These are phyloP conservation scores for Immersiella caudata DNA, from an alignment of 495 filamentous ascomycete species.

Conservation along the genomic window DNA sequence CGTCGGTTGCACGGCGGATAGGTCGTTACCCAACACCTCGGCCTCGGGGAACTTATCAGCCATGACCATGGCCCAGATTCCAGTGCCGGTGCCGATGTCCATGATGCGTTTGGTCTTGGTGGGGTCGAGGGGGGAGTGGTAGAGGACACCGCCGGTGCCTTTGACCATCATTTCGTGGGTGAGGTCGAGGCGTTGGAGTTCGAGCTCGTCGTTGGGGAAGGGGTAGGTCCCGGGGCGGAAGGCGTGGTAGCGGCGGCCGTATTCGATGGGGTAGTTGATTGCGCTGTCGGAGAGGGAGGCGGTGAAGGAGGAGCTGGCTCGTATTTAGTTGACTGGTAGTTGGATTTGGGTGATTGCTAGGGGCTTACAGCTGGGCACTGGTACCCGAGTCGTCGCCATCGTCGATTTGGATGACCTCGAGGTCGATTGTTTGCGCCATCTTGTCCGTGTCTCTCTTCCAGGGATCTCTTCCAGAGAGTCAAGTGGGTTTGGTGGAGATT, in stretches of 20 bases:
- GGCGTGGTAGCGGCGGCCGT: conserved; percentile 58
- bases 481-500: not conserved
- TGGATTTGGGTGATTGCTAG: no score
- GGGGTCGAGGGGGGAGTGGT: conserved; percentile 50
- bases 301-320: not conserved
- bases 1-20: conserved; percentile 60
- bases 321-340: no score
- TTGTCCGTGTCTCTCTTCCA: not conserved
- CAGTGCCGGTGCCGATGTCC: conserved; percentile 65
- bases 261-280: conserved; percentile 50
- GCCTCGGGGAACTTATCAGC: conserved; percentile 27
- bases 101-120: conserved; percentile 51
- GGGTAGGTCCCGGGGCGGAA: conserved; percentile 57
- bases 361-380: not conserved
- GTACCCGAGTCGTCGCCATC: not conserved
- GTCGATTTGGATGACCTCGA: not conserved
- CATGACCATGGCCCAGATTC: conserved; percentile 63
- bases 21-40: conserved; percentile 57
- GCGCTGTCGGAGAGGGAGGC: conserved; percentile 43
- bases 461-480: not conserved
- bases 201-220: conserved; percentile 56
- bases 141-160: conserved; percentile 44
- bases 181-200: conserved; percentile 63
- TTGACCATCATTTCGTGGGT: conserved; percentile 51
- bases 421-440: not conserved